Evolutionary conservation across 2,329 filamentous ascomycete species (phyloP).

Genomic region (Nigrospora oryzae): DNA sequence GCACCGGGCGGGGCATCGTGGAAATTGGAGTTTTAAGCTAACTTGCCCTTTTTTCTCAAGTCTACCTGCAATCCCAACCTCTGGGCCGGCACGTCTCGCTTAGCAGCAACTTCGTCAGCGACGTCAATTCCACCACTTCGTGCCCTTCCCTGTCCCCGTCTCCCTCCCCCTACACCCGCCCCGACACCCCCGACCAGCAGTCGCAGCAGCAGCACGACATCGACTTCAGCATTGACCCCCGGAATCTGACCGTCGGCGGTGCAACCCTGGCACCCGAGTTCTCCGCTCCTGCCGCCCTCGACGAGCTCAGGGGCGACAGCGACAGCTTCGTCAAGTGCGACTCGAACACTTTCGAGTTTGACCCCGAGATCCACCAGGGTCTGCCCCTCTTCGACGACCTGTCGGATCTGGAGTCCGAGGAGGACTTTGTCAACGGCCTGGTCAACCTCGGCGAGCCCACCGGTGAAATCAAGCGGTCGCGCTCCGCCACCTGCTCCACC

Average conservation of each 20-base stretch:
- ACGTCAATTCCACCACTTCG: constrained; percentile 65
- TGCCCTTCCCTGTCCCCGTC: constrained; percentile 85
- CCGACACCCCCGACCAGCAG: constrained; percentile 58
- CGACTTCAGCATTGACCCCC: constrained; percentile 77
- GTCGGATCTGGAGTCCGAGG: constrained; percentile 84
- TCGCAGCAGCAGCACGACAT: constrained; percentile 37
- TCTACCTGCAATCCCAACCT: constrained; percentile 15
- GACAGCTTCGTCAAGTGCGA: constrained; percentile 35
- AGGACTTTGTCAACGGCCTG: constrained; percentile 71
- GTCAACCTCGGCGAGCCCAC: constrained; percentile 54
- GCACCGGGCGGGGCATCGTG: background rate
- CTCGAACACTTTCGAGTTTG: constrained; percentile 41
- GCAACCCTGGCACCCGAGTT: constrained; percentile 51
- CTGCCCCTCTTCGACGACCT: constrained; percentile 75
- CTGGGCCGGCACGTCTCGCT: constrained; percentile 43
- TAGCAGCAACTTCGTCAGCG: constrained; percentile 52
- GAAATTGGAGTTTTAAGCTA: background rate
- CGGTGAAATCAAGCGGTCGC: constrained; percentile 60
- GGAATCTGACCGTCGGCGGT: constrained; percentile 69
- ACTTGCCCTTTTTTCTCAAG: constrained; percentile 9
- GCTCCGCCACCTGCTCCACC: constrained; percentile 59
- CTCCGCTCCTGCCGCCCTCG: constrained; percentile 54
- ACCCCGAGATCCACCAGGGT: constrained; percentile 39
- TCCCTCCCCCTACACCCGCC: constrained; percentile 67
- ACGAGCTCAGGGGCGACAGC: constrained; percentile 47